Evolutionary conservation across 805 yeast species (phyloP).

Genomic region (Yarrowia bubula): DNA sequence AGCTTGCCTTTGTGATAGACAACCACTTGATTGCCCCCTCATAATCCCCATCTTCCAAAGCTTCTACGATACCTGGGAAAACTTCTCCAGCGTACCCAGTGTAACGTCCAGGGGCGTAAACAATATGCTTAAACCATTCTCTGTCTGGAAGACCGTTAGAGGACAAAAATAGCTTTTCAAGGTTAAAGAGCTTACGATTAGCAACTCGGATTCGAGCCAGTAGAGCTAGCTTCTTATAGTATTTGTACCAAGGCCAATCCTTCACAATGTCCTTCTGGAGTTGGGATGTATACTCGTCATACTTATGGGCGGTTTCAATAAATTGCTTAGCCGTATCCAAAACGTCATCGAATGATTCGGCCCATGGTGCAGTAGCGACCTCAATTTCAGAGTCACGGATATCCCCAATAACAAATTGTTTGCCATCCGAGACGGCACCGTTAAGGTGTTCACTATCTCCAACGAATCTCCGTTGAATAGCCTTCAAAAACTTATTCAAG

Average conservation of each 20-base stretch:
- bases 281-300: slow-evolving; percentile 49
- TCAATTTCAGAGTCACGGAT: not conserved
- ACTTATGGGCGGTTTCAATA: slow-evolving; percentile 40
- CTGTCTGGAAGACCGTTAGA: slow-evolving; percentile 51
- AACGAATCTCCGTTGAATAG: slow-evolving; percentile 43
- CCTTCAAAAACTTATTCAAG: slow-evolving; percentile 43
- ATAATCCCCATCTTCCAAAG: slow-evolving; percentile 49
- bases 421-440: no score
- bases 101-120: slow-evolving; percentile 59
- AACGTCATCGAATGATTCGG: slow-evolving; percentile 5
- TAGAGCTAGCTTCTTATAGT: slow-evolving; percentile 32
- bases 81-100: slow-evolving; percentile 62
- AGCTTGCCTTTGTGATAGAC: slow-evolving; percentile 34
- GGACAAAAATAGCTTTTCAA: slow-evolving; percentile 50
- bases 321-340: slow-evolving; percentile 32
- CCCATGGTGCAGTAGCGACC: not conserved
- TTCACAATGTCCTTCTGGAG: slow-evolving; percentile 52
- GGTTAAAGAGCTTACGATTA: slow-evolving; percentile 44
- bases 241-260: slow-evolving; percentile 78
- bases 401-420: no score
- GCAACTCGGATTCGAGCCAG: slow-evolving; percentile 34
- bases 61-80: slow-evolving; percentile 55
- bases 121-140: slow-evolving; percentile 57
- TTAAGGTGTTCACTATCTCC: slow-evolving; percentile 29
- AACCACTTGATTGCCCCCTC: slow-evolving; percentile 45